Percentiles rank a stretch among this genome's conserved stretches.
These are phyloP conservation scores for Olyra latifolia DNA, from an alignment of 176 grass and related monocot genomes.

Conservation along the genomic window DNA sequence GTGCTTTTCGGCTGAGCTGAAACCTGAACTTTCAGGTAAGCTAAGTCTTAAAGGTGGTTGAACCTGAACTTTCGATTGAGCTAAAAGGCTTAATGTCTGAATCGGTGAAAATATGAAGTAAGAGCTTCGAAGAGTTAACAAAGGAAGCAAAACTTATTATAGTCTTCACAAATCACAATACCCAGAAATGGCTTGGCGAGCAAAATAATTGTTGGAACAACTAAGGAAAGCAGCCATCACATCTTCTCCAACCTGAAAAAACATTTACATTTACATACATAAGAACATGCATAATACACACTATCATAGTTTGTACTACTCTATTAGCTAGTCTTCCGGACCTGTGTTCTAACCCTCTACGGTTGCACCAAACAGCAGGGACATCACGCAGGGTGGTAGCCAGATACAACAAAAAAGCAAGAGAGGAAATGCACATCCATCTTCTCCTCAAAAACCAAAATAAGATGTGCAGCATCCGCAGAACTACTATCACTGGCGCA, in stretches of 20 bases:
- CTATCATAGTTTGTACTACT: background rate
- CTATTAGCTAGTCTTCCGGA: background rate
- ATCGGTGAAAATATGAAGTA: no score
- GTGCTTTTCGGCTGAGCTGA: no score
- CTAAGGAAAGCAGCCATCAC: background rate
- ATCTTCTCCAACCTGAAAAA: background rate
- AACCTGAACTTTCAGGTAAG: no score
- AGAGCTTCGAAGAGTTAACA: no score
- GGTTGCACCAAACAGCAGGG: background rate
- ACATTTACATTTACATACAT: slow-evolving; percentile 6
- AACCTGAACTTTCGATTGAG: no score
- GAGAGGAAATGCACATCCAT: slow-evolving; percentile 19
- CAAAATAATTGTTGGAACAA: background rate
- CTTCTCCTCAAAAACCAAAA: slow-evolving; percentile 3
- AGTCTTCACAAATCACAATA: no score
- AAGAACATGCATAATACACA: background rate
- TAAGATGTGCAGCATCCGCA: background rate
- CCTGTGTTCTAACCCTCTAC: background rate
- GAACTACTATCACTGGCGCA: background rate
- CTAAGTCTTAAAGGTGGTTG: no score
- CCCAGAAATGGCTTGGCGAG: no score
- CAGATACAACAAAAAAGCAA: background rate
- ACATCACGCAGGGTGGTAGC: background rate
- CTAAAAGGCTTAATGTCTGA: no score
- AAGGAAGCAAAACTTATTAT: no score